phyloP scores from a whole-genome alignment of 768 basidiomycete species.

The Sporobolomyces pararoseus region DNA sequence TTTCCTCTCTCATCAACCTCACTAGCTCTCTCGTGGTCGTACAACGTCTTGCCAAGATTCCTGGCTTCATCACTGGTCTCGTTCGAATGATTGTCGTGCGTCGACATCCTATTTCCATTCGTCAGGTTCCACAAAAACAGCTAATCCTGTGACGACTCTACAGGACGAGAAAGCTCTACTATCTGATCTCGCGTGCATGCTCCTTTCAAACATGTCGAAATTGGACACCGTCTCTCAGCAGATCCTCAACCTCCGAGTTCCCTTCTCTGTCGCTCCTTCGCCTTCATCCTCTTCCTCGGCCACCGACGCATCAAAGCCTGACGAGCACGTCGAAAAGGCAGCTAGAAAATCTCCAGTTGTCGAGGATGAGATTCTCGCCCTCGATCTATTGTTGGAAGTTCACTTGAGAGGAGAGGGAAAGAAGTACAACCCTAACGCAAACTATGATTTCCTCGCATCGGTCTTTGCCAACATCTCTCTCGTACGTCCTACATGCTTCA shows the following conservation, averaged over 20 bases:
- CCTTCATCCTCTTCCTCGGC: conserved; percentile 4
- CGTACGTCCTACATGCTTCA: conserved; percentile 55
- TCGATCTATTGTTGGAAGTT: conserved; percentile 83
- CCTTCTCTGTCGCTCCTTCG: conserved; percentile 52
- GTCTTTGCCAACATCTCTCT: conserved; percentile 88
- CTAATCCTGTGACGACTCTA: background rate
- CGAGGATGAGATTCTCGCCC: conserved; percentile 58
- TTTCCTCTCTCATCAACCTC: conserved; percentile 87
- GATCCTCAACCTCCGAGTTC: conserved; percentile 64
- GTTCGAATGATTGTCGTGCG: conserved; percentile 85
- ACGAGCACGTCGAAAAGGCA: conserved; percentile 1
- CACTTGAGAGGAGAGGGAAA: conserved; percentile 70
- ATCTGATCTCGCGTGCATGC: conserved; percentile 93
- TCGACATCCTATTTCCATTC: conserved; percentile 20
- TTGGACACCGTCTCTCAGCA: conserved; percentile 64
- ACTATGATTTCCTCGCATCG: conserved; percentile 80
- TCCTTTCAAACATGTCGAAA: conserved; percentile 87
- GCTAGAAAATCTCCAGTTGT: conserved; percentile 3
- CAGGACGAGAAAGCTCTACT: conserved; percentile 87
- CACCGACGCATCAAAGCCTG: background rate
- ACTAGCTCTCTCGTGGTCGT: conserved; percentile 74
- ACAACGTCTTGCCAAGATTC: conserved; percentile 59
- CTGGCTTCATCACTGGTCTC: conserved; percentile 70
- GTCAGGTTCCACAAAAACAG: background rate
- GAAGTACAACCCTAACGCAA: conserved; percentile 59